Evolutionary conservation across 768 basidiomycete genomes (phyloP).

Genomic region (Nidula microcarpa): DNA sequence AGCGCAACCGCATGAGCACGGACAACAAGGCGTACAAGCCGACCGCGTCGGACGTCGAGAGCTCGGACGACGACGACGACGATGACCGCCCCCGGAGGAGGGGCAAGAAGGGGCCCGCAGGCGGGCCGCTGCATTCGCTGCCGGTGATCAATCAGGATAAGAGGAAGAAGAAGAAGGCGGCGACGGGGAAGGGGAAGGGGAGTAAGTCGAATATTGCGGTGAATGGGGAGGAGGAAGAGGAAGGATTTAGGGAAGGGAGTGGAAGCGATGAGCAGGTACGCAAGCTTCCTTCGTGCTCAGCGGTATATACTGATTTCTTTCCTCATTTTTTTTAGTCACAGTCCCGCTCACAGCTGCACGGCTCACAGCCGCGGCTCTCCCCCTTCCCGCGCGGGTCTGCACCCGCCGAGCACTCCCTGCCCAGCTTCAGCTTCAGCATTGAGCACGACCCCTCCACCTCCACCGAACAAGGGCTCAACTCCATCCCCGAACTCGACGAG

Average conservation of each 20-base stretch:
- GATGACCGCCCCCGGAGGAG: conserved; percentile 52
- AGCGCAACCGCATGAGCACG: conserved; percentile 60
- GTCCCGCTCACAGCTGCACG: conserved; percentile 22
- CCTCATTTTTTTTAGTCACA: conserved; percentile 3
- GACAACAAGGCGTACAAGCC: conserved; percentile 87
- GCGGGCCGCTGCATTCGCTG: conserved; percentile 60
- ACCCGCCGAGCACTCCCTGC: too few species aligned
- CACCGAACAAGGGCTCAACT: conserved; percentile 51
- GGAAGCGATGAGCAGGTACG: conserved; percentile 30
- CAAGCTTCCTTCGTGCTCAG: too few species aligned
- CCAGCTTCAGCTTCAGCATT: conserved; percentile 19
- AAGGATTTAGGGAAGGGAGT: conserved; percentile 53
- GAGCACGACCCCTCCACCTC: conserved; percentile 34
- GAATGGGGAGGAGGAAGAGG: conserved; percentile 8
- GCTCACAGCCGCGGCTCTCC: background rate
- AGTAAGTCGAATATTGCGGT: too few species aligned
- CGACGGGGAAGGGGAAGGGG: background rate
- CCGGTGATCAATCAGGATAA: conserved; percentile 65
- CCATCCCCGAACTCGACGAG: conserved; percentile 68
- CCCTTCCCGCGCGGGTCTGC: background rate
- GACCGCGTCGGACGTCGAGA: conserved; percentile 58
- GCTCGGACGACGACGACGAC: conserved; percentile 53
- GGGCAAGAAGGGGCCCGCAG: conserved; percentile 54
- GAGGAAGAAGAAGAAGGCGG: conserved; percentile 42
- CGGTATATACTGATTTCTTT: too few species aligned